Base-by-base conservation (phyloP, 1,284 basidiomycete genomes). In the Leccinum brunneo-olivaceum region DNA sequence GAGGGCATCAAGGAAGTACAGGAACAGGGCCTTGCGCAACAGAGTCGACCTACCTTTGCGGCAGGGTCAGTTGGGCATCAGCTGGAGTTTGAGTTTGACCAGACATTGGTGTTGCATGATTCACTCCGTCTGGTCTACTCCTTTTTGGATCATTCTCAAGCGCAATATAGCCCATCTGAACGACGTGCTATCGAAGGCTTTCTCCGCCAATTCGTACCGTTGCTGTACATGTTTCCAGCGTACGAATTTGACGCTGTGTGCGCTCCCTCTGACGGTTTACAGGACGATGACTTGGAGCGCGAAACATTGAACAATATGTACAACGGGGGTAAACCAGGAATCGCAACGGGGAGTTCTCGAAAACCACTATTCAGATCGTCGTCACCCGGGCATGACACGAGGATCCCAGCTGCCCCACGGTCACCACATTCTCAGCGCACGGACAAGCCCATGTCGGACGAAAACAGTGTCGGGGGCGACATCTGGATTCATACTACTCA, bases 121-220 rank as follows among this genome's bases (percentile, higher is more conserved):
- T 77, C 84, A 11, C 74, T 96, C 61, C 93, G 92, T 72, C 76
- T 98, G 60, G 78, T 94, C 45, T 86, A 90, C 61, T 82, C 84
- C 32, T 97, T 90, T 71, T 74, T 98, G 53, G 93, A 97, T 57
- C 89, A 89, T 54, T 83, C 84, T 39, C 79, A 79, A 52, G 76
- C 76, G 11, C 77, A 81, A 45, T 88, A 92, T 60, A 84, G 81
- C 50, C 66, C 76, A 6, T 71, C 74, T 43, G 95, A 98, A 66
- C 80, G 91, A 39, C 79, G 88, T 44, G 74, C 78, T 37, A 82
- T 97, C 43, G 94, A 97, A 63, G 73, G 75, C 35, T 93, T 95
- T 68, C 69, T 98, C 37, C 80, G 89, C 24, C 70, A 80, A 15
- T 94, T 98, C 63, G 73, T 98, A 36, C 91, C 92, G 2, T 67